Conservation (phyloP, 345 rosid species). For the Populus deltoides region DNA sequence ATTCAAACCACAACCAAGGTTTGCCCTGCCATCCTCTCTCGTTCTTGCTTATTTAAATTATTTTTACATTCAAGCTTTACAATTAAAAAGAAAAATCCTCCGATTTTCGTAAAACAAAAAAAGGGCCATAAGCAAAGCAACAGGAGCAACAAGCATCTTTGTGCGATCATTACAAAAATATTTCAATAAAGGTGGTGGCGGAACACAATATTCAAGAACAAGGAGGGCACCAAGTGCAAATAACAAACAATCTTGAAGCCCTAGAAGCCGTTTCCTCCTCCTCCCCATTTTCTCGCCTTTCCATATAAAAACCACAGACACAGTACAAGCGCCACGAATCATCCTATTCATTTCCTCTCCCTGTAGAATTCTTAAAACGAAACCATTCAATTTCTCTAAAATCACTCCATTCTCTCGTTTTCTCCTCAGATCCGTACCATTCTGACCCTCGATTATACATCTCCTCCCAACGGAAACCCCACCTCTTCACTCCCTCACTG, state of each 20-base stretch:
- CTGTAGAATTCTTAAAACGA: background rate
- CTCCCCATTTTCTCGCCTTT: background rate
- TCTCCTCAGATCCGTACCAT: slow-evolving; percentile 31
- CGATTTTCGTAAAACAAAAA: background rate
- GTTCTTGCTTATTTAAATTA: too few species aligned
- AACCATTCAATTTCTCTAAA: background rate
- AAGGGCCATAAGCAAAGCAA: background rate
- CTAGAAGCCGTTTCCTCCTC: slow-evolving; percentile 5
- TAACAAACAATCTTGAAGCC: slow-evolving; percentile 13
- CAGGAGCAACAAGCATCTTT: background rate
- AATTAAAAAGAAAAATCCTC: background rate
- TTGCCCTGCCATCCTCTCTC: too few species aligned
- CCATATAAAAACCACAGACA: background rate
- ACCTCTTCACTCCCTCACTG: background rate
- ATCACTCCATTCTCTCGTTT: background rate
- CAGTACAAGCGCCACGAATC: background rate
- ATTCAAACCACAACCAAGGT: too few species aligned
- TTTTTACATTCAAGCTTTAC: too few species aligned
- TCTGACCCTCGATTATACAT: slow-evolving; percentile 19
- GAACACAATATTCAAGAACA: background rate
- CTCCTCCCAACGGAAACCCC: background rate
- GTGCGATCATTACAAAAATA: background rate
- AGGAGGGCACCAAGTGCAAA: slow-evolving; percentile 1
- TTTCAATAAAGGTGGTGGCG: background rate
- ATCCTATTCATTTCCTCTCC: background rate